Evolutionary conservation across 129 eudicot species (phyloP).

Genomic region (Artemisia annua): DNA sequence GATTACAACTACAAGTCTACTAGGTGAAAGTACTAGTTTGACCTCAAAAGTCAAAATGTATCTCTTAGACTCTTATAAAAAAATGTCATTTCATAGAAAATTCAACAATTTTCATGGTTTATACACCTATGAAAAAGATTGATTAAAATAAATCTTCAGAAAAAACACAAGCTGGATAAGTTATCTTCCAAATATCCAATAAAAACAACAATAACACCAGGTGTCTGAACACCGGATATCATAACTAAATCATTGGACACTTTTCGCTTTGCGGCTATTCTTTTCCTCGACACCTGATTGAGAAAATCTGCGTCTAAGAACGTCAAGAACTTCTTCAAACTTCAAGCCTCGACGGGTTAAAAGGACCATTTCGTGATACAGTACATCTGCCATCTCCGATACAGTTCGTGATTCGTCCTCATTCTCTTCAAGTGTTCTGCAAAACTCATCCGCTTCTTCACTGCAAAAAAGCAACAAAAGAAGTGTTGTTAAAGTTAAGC

Average conservation of each 20-base stretch:
- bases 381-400: slow-evolving; percentile 92
- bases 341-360: slow-evolving; percentile 57
- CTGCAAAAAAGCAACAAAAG: slow-evolving; percentile 26
- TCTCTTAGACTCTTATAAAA: too few species aligned
- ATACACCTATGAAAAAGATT: too few species aligned
- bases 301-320: slow-evolving; percentile 65
- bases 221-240: too few species aligned
- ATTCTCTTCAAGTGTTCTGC: slow-evolving; percentile 78
- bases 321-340: slow-evolving; percentile 68
- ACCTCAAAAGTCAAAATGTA: neutral
- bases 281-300: slow-evolving; percentile 81
- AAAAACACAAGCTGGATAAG: too few species aligned
- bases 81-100: too few species aligned
- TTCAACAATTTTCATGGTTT: too few species aligned
- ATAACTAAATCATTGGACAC: neutral
- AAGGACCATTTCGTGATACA: slow-evolving; percentile 76
- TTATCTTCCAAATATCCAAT: too few species aligned
- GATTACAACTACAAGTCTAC: neutral
- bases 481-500: neutral
- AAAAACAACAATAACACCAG: too few species aligned
- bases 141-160: too few species aligned
- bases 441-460: slow-evolving; percentile 90
- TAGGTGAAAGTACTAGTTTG: neutral
- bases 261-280: slow-evolving; percentile 37
- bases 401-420: slow-evolving; percentile 67